phyloP scores from a whole-genome alignment of 768 basidiomycete species.

The Leccinum arenicola region DNA sequence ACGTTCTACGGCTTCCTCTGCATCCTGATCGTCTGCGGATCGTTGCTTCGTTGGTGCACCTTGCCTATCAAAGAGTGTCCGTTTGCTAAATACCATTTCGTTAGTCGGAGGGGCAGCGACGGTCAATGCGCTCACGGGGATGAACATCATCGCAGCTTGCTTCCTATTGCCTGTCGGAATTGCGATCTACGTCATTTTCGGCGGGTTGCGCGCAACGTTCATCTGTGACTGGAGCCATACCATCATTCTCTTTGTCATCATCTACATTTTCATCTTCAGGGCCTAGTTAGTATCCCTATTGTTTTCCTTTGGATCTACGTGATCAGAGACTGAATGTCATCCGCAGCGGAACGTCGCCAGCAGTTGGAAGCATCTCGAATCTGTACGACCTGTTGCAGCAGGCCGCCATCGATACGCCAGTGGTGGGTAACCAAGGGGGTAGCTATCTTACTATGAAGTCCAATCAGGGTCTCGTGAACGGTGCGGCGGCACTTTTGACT shows the following conservation, averaged over 20 bases:
- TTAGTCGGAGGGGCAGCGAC: constrained; percentile 45
- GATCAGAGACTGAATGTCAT: neutral
- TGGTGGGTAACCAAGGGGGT: constrained; percentile 47
- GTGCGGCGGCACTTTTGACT: constrained; percentile 35
- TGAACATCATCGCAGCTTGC: constrained; percentile 43
- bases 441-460: constrained; percentile 59
- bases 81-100: neutral
- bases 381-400: constrained; percentile 47
- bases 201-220: constrained; percentile 44
- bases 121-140: constrained; percentile 44
- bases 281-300: constrained; percentile 25
- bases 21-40: constrained; percentile 49
- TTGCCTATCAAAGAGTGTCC: neutral
- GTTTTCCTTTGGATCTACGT: neutral
- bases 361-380: constrained; percentile 37
- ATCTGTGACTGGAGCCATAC: constrained; percentile 46
- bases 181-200: constrained; percentile 41
- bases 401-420: constrained; percentile 45
- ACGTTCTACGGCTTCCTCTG: constrained; percentile 52
- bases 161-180: constrained; percentile 46
- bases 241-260: constrained; percentile 42
- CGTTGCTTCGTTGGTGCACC: constrained; percentile 40
- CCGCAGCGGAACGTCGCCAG: constrained; percentile 36
- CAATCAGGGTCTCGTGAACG: constrained; percentile 43
- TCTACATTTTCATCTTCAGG: constrained; percentile 35